Percentiles rank a stretch among this genome's conserved stretches.
phyloP scores from a whole-genome alignment of 2,329 filamentous ascomycete species.

The Penicillium verrucosum region DNA sequence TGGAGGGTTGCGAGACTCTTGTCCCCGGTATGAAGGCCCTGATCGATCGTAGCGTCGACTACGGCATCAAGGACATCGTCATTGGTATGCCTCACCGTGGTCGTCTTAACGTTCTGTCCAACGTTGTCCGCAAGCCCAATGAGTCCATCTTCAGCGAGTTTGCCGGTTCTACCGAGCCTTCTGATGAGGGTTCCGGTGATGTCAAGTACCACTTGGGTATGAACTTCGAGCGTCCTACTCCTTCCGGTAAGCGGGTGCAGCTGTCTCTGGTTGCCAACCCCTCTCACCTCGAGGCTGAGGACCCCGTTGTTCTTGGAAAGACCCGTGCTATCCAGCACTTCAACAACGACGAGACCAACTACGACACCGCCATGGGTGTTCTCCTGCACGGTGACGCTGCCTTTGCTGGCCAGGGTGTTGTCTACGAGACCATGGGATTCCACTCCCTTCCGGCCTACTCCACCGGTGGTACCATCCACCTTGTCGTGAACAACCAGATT shows the following conservation, averaged over 20 bases:
- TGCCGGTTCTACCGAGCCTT: constrained; percentile 77
- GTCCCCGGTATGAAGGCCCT: constrained; percentile 99
- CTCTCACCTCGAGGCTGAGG: constrained; percentile 95
- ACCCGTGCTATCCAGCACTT: constrained; percentile 97
- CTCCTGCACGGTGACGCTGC: constrained; percentile 96
- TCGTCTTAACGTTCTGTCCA: constrained; percentile 94
- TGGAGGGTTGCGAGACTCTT: constrained; percentile 94
- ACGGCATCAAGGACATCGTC: constrained; percentile 97
- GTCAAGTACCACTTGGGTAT: constrained; percentile 99
- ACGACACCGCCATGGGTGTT: constrained; percentile 89
- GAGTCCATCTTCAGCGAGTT: constrained; percentile 99
- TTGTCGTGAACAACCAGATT: constrained; percentile 99
- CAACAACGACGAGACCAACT: constrained; percentile 91
- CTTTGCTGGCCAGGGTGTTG: constrained; percentile 92
- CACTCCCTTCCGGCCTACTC: constrained; percentile 93
- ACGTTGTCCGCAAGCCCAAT: constrained; percentile 98
- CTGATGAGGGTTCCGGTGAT: constrained; percentile 95
- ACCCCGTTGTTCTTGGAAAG: constrained; percentile 96
- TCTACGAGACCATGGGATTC: constrained; percentile 98
- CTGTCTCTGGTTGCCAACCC: constrained; percentile 97
- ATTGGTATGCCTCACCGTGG: constrained; percentile 99
- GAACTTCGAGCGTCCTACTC: constrained; percentile 99
- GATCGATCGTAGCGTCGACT: constrained; percentile 97
- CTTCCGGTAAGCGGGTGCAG: constrained; percentile 98
- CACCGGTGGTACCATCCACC: constrained; percentile 92